phyloP scores from a whole-genome alignment of 2,329 filamentous ascomycete genomes.

The Karstenula rhodostoma region DNA sequence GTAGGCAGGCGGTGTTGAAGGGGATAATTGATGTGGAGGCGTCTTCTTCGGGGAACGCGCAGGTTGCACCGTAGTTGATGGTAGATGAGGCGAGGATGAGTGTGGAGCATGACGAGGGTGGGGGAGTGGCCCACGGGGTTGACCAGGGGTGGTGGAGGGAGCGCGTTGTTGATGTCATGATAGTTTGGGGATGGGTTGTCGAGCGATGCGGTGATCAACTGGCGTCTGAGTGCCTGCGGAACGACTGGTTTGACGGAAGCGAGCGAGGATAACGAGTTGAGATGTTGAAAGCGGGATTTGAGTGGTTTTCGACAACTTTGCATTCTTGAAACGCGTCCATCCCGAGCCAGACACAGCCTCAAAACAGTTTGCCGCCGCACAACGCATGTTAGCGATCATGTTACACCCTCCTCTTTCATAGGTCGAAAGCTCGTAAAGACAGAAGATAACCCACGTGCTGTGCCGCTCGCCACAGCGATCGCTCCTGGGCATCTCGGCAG shows the following conservation, averaged over 20 bases:
- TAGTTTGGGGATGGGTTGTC: not conserved
- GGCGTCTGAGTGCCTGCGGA: too few relatives aligned
- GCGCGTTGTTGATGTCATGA: conserved; percentile 27
- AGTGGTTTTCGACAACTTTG: not conserved
- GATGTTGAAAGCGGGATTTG: not conserved
- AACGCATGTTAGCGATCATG: not conserved
- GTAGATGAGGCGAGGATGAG: conserved; percentile 24
- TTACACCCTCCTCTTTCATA: not conserved
- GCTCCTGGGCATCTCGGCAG: conserved; percentile 1
- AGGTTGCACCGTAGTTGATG: conserved; percentile 78
- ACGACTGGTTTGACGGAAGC: not conserved
- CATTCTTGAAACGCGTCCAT: not conserved
- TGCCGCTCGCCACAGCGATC: not conserved
- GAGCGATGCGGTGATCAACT: not conserved
- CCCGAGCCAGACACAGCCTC: conserved; percentile 1
- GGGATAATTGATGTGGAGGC: conserved; percentile 76
- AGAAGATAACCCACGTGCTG: not conserved
- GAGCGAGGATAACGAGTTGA: not conserved
- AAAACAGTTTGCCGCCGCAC: not conserved
- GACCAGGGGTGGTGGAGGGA: conserved; percentile 28
- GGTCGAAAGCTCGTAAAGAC: not conserved
- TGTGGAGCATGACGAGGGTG: conserved; percentile 28
- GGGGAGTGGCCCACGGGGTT: conserved; percentile 24
- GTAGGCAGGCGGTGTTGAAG: conserved; percentile 65
- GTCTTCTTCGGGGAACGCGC: conserved; percentile 80